These are phyloP conservation scores for Backusella mclennaniae DNA, from an alignment of 192 early-diverging fungal species.

Conservation along the genomic window DNA sequence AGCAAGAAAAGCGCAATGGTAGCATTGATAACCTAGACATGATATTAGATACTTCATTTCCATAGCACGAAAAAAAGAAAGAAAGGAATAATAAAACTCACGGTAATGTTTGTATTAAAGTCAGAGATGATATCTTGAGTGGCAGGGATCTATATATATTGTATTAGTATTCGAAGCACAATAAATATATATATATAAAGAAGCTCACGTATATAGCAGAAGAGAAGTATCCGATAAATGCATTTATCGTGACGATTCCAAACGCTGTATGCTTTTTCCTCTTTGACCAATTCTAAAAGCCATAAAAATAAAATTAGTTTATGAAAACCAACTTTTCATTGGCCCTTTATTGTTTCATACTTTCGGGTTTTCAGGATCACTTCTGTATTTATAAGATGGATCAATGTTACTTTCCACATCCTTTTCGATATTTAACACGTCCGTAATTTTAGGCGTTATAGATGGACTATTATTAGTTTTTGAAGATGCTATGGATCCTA, in stretches of 20 bases:
- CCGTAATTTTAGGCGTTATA: not conserved
- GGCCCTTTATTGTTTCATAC: not conserved
- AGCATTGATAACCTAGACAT: slow-evolving; percentile 19
- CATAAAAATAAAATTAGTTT: too few species aligned
- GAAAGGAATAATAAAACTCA: not conserved
- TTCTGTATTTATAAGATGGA: not conserved
- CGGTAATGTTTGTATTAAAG: slow-evolving; percentile 17
- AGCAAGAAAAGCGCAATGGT: slow-evolving; percentile 24
- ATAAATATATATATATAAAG: too few species aligned
- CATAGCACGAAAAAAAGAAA: not conserved
- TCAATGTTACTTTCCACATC: not conserved
- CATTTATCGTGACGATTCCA: not conserved
- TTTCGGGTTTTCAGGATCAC: slow-evolving; percentile 15
- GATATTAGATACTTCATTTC: not conserved
- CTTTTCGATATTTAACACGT: not conserved
- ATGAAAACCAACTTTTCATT: not conserved
- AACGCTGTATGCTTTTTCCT: slow-evolving; percentile 2
- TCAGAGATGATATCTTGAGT: slow-evolving; percentile 5
- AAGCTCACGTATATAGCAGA: slow-evolving; percentile 16
- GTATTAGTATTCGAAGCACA: not conserved
- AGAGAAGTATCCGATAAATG: slow-evolving; percentile 28
- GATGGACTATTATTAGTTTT: not conserved
- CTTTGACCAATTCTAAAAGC: slow-evolving; percentile 19
- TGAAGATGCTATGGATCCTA: not conserved
- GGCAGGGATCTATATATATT: slow-evolving; percentile 15